Conservation (phyloP, 108 stramenopile genomes). For the Skeletonema marinoi region DNA sequence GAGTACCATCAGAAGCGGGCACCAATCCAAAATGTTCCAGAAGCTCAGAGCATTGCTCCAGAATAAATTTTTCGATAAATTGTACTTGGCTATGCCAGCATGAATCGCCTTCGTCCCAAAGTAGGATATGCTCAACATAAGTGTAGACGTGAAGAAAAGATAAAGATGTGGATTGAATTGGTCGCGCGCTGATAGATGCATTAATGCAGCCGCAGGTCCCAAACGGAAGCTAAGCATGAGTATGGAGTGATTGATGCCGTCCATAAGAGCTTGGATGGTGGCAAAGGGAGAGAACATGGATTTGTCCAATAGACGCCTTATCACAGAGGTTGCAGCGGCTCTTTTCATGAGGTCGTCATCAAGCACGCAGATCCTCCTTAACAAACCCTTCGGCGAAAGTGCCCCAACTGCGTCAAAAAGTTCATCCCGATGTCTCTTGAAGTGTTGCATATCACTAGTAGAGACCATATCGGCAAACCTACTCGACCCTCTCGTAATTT, state of each 20-base stretch:
- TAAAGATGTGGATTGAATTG: constrained; percentile 1
- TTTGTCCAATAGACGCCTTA: constrained; percentile 6
- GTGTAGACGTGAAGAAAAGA: constrained; percentile 3
- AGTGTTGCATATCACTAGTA: constrained; percentile 5
- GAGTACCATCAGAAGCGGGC: constrained; percentile 48
- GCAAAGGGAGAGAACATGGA: constrained; percentile 16
- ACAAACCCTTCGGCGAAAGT: neutral
- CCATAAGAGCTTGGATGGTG: constrained; percentile 6
- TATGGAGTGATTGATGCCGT: constrained; percentile 13
- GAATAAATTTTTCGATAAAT: constrained; percentile 5
- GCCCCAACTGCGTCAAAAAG: constrained; percentile 6
- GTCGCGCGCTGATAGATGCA: constrained; percentile 1
- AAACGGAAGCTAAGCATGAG: constrained; percentile 10
- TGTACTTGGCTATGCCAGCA: constrained; percentile 3
- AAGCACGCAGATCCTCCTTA: constrained; percentile 1
- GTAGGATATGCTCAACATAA: constrained; percentile 14
- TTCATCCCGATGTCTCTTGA: constrained; percentile 5
- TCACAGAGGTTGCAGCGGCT: constrained; percentile 5
- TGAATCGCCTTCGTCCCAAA: constrained; percentile 11
- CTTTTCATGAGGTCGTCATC: constrained; percentile 6
- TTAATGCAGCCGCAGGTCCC: constrained; percentile 6
- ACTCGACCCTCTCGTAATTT: neutral
- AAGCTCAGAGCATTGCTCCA: constrained; percentile 50
- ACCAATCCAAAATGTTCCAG: constrained; percentile 64
- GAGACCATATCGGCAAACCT: constrained; percentile 4